A percentile compares a stretch with the other conserved stretches of the same genome.
Evolutionary conservation across 306 rosid species (phyloP).

Genomic region (Lathyrus oleraceus): DNA sequence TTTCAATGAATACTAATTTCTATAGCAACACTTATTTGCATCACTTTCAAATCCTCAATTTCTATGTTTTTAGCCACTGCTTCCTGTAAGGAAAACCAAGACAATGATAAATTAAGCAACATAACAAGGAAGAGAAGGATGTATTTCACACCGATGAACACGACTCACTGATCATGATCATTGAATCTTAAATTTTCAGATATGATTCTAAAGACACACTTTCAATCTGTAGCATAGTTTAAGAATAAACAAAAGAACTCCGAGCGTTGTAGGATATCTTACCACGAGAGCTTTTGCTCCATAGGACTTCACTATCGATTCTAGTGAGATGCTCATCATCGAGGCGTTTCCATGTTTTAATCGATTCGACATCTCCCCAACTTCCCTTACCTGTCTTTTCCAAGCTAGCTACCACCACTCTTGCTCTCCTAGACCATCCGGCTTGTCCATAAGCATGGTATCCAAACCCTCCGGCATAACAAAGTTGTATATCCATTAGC

Average conservation of each 20-base stretch:
- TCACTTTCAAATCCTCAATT: conserved; percentile 25
- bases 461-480: conserved; percentile 92
- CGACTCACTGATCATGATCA: no score
- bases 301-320: conserved; percentile 60
- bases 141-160: no score
- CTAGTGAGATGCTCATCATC: conserved; percentile 68
- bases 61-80: conserved; percentile 33
- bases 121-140: background rate
- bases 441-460: conserved; percentile 96
- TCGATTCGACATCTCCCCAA: conserved; percentile 82
- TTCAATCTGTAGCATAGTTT: conserved; percentile 20
- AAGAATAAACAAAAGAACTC: conserved; percentile 16
- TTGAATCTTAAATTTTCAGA: no score
- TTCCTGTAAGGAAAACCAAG: conserved; percentile 48
- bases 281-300: conserved; percentile 71
- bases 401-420: conserved; percentile 76
- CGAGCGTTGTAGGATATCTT: conserved; percentile 29
- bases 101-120: background rate
- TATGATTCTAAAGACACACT: background rate
- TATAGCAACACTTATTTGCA: conserved; percentile 14
- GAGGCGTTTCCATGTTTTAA: conserved; percentile 89
- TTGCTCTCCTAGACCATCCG: conserved; percentile 91
- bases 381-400: conserved; percentile 54
- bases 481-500: conserved; percentile 63
- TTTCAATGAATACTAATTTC: background rate